Base-by-base conservation (phyloP, 129 eudicot genomes). In the Artemisia argyi region DNA sequence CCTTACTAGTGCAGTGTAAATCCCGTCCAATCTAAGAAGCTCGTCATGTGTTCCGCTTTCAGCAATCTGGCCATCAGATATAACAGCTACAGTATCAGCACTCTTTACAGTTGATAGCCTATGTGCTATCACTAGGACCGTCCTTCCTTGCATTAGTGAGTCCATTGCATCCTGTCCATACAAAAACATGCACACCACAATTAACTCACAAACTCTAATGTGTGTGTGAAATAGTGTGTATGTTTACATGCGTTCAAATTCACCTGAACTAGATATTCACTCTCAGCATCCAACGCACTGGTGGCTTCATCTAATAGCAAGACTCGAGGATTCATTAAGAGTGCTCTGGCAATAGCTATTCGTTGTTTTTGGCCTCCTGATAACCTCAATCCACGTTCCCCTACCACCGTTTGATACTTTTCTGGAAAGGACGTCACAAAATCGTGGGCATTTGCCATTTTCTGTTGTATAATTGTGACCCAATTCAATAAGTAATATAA, bases 61-160 rank as follows among this genome's bases (percentile, higher is more conserved):
- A 1, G 83, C 87, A 61, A 88, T 87, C 73, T 81, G 85, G 60
- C 96, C 96, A 49, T 88, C 89, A 9, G 96, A 86, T 55, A 85
- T 79, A 20, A 88, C 96, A 18, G 96, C 91, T 15, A 85, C 91
- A 0, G 81, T 83, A 60, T 88, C 76, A 22, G 96, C 96, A 68
- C 85, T 88, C 70, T 88, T 85, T 16, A 88, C 96, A 0, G 96
- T 88, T 52, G 91, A 88, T 13, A 88, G 85, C 80, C 96, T 54
- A 71, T 88, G 96, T 1, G 96, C 96, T 51, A 88, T 88, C 13
- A 88, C 96, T 24, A 88, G 77, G 15, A 88, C 91, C 11, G 96
- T 88, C 78, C 91, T 81, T 51, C 96, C 96, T 59, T 71, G 73
- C 94, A 88, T 88, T 55, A 88, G 69, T 12, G 87, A 84, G 39